A percentile compares a stretch with the other conserved stretches of the same genome.
Evolutionary conservation across 179 eudicot species (phyloP).

Genomic region (Sideroxylon spinosum): DNA sequence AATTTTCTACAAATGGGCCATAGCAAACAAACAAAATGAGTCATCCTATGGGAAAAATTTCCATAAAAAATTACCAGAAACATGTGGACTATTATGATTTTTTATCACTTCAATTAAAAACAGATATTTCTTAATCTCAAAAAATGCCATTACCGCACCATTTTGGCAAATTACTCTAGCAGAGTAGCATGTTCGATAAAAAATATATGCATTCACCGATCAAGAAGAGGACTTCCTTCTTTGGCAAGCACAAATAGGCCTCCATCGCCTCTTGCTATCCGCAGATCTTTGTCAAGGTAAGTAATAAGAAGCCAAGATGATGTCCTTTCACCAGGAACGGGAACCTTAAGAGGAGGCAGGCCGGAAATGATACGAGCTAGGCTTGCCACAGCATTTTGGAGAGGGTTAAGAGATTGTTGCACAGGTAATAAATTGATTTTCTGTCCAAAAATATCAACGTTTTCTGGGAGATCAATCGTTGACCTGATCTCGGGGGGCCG

Average conservation of each 20-base stretch:
- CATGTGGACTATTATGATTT: no score
- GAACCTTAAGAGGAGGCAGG: slow-evolving; percentile 56
- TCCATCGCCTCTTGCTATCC: slow-evolving; percentile 95
- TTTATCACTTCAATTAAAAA: no score
- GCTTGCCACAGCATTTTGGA: slow-evolving; percentile 65
- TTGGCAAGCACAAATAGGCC: slow-evolving; percentile 89
- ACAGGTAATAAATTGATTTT: slow-evolving; percentile 58
- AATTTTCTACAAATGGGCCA: no score
- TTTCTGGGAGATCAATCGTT: slow-evolving; percentile 64
- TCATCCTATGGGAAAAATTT: no score
- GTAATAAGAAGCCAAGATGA: slow-evolving; percentile 77
- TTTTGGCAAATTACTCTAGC: no score
- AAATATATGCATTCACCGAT: slow-evolving; percentile 31
- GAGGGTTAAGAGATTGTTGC: slow-evolving; percentile 68
- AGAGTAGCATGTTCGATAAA: neutral
- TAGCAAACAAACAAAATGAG: no score
- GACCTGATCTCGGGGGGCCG: slow-evolving; percentile 86
- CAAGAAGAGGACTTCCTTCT: slow-evolving; percentile 85
- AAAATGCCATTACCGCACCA: no score
- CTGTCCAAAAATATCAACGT: slow-evolving; percentile 73
- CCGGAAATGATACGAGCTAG: slow-evolving; percentile 52
- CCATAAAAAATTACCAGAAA: no score
- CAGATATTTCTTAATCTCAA: no score
- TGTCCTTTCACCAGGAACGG: slow-evolving; percentile 71
- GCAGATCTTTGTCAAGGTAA: slow-evolving; percentile 79